phyloP scores from a whole-genome alignment of 306 rosid species.

The Vigna nakashimae region DNA sequence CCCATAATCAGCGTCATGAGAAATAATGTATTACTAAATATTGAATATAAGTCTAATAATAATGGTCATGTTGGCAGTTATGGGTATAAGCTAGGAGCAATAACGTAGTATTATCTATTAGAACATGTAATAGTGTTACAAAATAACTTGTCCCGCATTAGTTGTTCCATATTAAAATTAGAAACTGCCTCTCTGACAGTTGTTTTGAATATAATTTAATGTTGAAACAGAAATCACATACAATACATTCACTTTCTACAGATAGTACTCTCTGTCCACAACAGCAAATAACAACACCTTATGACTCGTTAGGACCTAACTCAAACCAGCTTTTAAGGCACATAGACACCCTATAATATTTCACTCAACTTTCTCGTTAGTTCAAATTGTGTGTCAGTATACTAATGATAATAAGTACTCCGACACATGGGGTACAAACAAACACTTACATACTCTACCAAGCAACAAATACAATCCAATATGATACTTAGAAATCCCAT shows the following conservation, averaged over 20 bases:
- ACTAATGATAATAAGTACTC: too few relatives aligned
- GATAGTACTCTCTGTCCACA: neutral
- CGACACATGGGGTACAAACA: too few relatives aligned
- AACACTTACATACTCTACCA: too few relatives aligned
- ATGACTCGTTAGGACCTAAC: too few relatives aligned
- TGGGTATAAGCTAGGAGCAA: neutral
- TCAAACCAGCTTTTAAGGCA: too few relatives aligned
- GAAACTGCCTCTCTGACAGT: neutral
- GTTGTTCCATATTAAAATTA: neutral
- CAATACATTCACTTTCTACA: neutral
- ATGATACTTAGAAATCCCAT: too few relatives aligned
- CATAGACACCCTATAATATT: too few relatives aligned
- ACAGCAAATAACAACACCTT: neutral
- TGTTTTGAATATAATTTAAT: neutral
- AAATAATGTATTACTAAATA: neutral
- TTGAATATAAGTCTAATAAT: neutral
- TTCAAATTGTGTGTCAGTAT: too few relatives aligned
- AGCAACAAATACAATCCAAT: too few relatives aligned
- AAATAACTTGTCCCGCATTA: neutral
- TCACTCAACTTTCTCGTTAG: too few relatives aligned
- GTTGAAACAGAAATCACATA: neutral
- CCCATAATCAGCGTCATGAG: neutral
- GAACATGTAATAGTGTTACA: neutral
- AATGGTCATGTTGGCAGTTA: neutral
- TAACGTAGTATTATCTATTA: neutral